These are phyloP conservation scores for Neurospora hispaniola DNA, from an alignment of 495 filamentous ascomycete species.

Conservation along the genomic window DNA sequence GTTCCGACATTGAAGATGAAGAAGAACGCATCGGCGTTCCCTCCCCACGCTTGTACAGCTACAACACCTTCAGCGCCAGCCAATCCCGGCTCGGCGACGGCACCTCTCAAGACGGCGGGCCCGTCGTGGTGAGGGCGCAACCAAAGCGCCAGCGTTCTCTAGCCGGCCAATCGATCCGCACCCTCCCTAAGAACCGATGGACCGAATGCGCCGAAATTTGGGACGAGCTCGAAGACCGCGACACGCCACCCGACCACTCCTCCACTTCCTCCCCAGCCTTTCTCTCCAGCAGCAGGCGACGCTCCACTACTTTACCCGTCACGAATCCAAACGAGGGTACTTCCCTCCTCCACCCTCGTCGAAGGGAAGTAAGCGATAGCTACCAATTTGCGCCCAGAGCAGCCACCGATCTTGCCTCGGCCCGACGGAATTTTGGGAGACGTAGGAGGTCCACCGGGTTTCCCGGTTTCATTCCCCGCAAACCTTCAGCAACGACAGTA, in stretches of 20 bases:
- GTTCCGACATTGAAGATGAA: conserved; percentile 30
- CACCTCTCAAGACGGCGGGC: conserved; percentile 13
- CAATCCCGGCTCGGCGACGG: conserved; percentile 3
- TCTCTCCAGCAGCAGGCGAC: conserved; percentile 13
- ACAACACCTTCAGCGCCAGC: conserved; percentile 33
- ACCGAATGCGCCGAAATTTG: conserved; percentile 54
- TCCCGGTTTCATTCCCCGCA: conserved; percentile 40
- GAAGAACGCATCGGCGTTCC: conserved; percentile 14
- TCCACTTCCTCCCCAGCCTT: conserved; percentile 12
- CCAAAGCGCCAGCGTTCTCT: conserved; percentile 11
- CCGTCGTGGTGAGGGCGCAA: not conserved
- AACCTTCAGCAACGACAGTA: not conserved
- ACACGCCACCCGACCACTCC: conserved; percentile 25
- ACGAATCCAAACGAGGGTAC: conserved; percentile 15
- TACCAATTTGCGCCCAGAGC: conserved; percentile 11
- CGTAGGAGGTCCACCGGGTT: conserved; percentile 44
- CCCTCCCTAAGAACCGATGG: conserved; percentile 28
- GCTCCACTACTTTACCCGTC: conserved; percentile 28
- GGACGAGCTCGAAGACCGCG: conserved; percentile 54
- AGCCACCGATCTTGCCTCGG: conserved; percentile 12
- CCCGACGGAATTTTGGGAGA: conserved; percentile 22
- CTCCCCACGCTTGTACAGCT: conserved; percentile 21
- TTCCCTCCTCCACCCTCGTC: conserved; percentile 16
- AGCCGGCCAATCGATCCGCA: conserved; percentile 20
- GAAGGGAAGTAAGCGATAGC: conserved; percentile 19